These are phyloP conservation scores for Gleditsia sinensis DNA, from an alignment of 306 rosid genomes.

Conservation along the genomic window DNA sequence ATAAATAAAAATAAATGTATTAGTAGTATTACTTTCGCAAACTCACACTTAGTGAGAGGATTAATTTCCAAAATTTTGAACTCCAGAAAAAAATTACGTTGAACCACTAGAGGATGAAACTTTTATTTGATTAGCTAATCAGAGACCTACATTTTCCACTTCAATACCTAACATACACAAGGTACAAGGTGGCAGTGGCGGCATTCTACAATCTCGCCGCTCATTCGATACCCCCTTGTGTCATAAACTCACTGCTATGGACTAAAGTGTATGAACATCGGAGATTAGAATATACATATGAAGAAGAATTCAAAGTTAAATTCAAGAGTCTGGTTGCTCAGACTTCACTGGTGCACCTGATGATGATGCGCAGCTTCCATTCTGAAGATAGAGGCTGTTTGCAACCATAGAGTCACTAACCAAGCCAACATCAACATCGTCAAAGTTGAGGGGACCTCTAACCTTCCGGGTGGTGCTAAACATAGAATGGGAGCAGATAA, in stretches of 20 bases:
- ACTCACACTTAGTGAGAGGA: not conserved
- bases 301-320: not conserved
- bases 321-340: conserved; percentile 77
- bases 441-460: conserved; percentile 81
- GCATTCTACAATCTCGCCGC: conserved; percentile 83
- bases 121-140: conserved; percentile 41
- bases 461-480: conserved; percentile 57
- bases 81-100: not conserved
- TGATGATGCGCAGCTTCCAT: conserved; percentile 78
- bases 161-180: conserved; percentile 38
- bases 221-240: conserved; percentile 64
- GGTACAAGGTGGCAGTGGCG: conserved; percentile 55
- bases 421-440: conserved; percentile 79
- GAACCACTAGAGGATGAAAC: conserved; percentile 16
- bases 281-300: conserved; percentile 54
- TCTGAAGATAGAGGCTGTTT: conserved; percentile 87
- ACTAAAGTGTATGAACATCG: conserved; percentile 28
- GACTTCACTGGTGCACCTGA: conserved; percentile 77
- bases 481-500: not conserved
- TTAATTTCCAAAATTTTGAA: not conserved
- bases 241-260: conserved; percentile 35
- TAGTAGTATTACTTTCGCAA: too few relatives aligned
- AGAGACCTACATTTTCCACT: conserved; percentile 42
- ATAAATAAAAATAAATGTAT: too few relatives aligned
- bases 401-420: conserved; percentile 96